phyloP scores from a whole-genome alignment of 257 asterid genomes.

The Rhazya stricta region DNA sequence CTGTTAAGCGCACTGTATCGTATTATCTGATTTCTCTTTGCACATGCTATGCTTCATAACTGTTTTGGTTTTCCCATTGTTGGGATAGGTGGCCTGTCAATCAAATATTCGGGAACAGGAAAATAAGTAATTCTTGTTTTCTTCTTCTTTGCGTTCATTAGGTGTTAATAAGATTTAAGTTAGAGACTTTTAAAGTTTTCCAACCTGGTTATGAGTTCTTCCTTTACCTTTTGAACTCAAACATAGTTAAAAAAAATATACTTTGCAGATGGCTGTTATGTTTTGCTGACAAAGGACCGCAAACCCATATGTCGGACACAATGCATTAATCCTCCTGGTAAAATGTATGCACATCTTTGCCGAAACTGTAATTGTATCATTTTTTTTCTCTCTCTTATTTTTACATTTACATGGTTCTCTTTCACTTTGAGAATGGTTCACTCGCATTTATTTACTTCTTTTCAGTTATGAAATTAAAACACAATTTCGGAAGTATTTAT shows the following conservation, averaged over 20 bases:
- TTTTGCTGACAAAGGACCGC: slow-evolving; percentile 44
- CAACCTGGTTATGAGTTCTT: neutral
- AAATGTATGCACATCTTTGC: slow-evolving; percentile 39
- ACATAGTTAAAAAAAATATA: neutral
- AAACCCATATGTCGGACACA: slow-evolving; percentile 42
- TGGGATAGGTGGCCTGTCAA: neutral
- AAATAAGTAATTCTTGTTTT: neutral
- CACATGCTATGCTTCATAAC: neutral
- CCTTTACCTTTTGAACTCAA: slow-evolving; percentile 1
- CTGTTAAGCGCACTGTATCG: neutral
- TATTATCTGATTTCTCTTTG: neutral
- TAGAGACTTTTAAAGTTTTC: neutral
- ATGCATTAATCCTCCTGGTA: slow-evolving; percentile 42
- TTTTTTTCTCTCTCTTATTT: neutral
- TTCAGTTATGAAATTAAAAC: neutral
- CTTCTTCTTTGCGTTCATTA: neutral
- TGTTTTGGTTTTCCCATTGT: neutral
- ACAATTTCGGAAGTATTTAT: neutral
- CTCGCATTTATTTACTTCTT: neutral
- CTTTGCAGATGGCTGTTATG: slow-evolving; percentile 38
- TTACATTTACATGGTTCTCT: neutral
- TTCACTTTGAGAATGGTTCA: neutral
- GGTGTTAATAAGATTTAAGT: neutral
- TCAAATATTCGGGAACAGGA: too few relatives aligned
- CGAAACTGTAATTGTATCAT: neutral